Evolutionary conservation across 331 rosid species (phyloP), one percentile per base, ranked within the genome.

Genomic region (Arachis monticola): DNA sequence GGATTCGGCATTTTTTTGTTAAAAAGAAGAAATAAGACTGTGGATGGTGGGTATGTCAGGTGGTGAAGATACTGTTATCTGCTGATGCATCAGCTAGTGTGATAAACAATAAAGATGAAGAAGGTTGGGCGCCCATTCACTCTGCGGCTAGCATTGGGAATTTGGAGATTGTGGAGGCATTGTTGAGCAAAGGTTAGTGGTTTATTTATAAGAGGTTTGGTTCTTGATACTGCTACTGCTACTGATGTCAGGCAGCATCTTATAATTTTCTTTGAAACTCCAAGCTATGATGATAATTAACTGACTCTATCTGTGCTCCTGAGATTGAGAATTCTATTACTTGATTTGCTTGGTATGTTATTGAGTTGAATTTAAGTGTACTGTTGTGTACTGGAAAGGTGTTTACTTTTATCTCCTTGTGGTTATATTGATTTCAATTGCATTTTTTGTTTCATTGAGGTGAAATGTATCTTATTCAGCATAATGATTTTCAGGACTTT

Each of bases 51-150:
- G 14, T 74, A 1, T 62, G 14, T 67, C 77, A 92, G 96, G 88
- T 92, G 70, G 92, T 88, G 71, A 82, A 86, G 84, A 51, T 82
- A 53, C 78, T 94, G 0, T 55, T 79, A 32, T 84, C 85, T 70
- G 74, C 74, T 76, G 97, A 85, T 59, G 89, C 75, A 61, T 82
- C 87, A 1, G 76, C 62, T 32, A 66, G 65, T n/a, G 83, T 87
- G 80, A 77, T 94, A 13, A 92, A 92, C 68, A 77, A 87, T 70
- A 79, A 59, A 0, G 99, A 94, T 88, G 99, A 94, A 69, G 99
- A 90, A 82, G 97, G 99, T 9, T 94, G 97, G 99, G 88, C 87
- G 0, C 96, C 99, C 6, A 84, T 94, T 82, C 99, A 94, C 80
- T 90, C 99, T 11, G 97, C 91, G 0, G 88, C 92, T 32, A 92